Base-by-base conservation (phyloP, 2,329 filamentous ascomycete species). In the Didymella lethalis region DNA sequence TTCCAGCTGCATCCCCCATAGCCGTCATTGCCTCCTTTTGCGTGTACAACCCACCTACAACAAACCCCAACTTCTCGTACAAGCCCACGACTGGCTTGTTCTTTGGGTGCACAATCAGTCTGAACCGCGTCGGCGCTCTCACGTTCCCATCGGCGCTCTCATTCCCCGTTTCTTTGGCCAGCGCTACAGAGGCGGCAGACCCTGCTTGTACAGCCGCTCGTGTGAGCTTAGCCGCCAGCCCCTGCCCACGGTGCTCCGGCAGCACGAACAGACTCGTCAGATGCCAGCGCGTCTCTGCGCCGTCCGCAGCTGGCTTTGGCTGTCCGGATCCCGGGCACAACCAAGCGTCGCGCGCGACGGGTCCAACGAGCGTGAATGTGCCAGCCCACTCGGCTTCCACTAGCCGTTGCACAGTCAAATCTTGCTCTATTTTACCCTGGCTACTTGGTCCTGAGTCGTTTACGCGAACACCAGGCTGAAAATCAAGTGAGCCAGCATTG, bases 191-290 rank as follows among this genome's bases (percentile, higher is more conserved):
- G 12, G 38, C 38, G 3, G n/a, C 38, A 2, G 20, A 20, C 25
- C 48, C 48, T 12, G 34, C 48, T n/a, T 16, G 34, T 7, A 50
- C 25, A 50, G 48, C 48, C 25, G 48, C 48, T 4, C 40, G 25
- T 14, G 48, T 50, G 25, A 50, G 34, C n/a, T 41, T 50, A 10
- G 34, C 48, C 7, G 48, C 48, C 28, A 50, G 7, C 11, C 34
- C 34, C 3, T 25, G 25, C 6, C 48, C 48, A 2, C 48, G 34
- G 48, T 50, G 34, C 36, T 50, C 34, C 8, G 48, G 48, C n/a
- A 50, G 48, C n/a, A 50, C 48, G 34, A 50, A 50, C 18, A 50
- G 48, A 20, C 48, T 50, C 16, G 48, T 50, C 48, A 50, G 41
- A 28, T 50, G 48, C 34, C 34, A 41, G 23, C 48, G 38, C 25